A percentile compares a stretch with the other conserved stretches of the same genome.
phyloP scores from a whole-genome alignment of 2,329 filamentous ascomycete species.

The Cladophialophora immunda region DNA sequence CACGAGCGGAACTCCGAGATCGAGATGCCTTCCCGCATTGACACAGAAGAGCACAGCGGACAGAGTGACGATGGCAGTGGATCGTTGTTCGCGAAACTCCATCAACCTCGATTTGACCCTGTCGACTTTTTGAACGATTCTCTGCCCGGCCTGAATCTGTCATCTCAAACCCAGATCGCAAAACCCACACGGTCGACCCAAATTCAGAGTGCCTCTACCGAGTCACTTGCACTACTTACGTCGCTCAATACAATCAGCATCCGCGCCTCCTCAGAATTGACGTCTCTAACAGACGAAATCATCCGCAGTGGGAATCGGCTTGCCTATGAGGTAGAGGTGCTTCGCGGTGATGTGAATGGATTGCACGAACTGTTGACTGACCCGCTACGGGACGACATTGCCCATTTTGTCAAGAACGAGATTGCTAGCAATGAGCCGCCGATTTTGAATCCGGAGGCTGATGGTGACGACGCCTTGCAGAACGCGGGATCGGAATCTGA shows the following conservation, averaged over 20 bases:
- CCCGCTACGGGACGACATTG: conserved; percentile 74
- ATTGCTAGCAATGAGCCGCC: conserved; percentile 30
- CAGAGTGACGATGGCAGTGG: conserved; percentile 7
- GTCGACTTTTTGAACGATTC: conserved; percentile 84
- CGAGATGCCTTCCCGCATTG: conserved; percentile 27
- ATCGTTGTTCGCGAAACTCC: conserved; percentile 25
- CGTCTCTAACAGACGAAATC: conserved; percentile 93
- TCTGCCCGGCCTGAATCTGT: conserved; percentile 72
- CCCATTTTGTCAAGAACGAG: conserved; percentile 71
- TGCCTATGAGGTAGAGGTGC: conserved; percentile 91
- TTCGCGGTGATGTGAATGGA: conserved; percentile 86
- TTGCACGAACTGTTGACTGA: conserved; percentile 81
- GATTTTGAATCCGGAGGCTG: conserved; percentile 11
- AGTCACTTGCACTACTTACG: conserved; percentile 84
- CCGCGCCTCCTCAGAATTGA: conserved; percentile 80
- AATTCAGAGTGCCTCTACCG: conserved; percentile 66
- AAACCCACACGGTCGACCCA: conserved; percentile 68
- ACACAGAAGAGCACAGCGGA: conserved; percentile 6
- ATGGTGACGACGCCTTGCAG: conserved; percentile 26
- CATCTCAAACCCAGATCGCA: conserved; percentile 53
- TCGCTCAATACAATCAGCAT: conserved; percentile 90
- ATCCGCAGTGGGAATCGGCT: conserved; percentile 85
- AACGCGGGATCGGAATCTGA: conserved; percentile 48
- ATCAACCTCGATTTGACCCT: conserved; percentile 72
- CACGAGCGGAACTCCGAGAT: too few species aligned